Base-by-base conservation (phyloP, 176 grass and related monocot genomes). In the Guadua angustifolia region DNA sequence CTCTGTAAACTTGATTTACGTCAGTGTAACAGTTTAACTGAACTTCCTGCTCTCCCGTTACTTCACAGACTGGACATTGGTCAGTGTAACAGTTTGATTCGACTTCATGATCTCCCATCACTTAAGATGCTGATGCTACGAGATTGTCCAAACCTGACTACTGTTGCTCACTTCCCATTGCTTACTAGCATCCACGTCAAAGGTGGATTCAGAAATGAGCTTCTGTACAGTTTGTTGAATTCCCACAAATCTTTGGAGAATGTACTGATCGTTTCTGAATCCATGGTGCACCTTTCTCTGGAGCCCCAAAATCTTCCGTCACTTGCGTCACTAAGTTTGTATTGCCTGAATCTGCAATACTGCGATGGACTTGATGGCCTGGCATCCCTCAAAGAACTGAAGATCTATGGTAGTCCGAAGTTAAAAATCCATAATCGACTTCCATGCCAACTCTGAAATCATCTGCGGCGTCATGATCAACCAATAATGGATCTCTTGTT, bases 181-280 rank as follows among this genome's bases (percentile, higher is more conserved):
- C 66, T 39, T 60, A 70, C 53, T 35, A 61, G 46, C 66, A 36
- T 84, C 18, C 43, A 46, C 64, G 18, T 84, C 39, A 51, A 40
- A 53, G 67, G 26, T 53, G 46, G 40, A 24, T 49, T 83, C 36
- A 65, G 35, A 33, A 9, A 84, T 21, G 6, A 15, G 39, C 15
- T 84, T 1, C 9, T 75, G 10, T 59, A 4, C 10, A 39, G 36
- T 6, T 33, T 75, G n/a, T 13, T 49, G 43, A 68, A 21, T 43
- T 64, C 69, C 33, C 50, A 29, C 71, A 10, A 32, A n/a, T 65
- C 14, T 45, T 4, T 60, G 45, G 29, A 40, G 29, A 38, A 75
- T 13, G 63, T 74, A 84, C 65, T 75, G 56, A n/a, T 18, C 46
- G 19, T 45, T 17, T 75, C 52, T 19, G 5, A 75, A 75, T 74